Evolutionary conservation across 306 rosid genomes (phyloP).

Genomic region (Potentilla sterilis): DNA sequence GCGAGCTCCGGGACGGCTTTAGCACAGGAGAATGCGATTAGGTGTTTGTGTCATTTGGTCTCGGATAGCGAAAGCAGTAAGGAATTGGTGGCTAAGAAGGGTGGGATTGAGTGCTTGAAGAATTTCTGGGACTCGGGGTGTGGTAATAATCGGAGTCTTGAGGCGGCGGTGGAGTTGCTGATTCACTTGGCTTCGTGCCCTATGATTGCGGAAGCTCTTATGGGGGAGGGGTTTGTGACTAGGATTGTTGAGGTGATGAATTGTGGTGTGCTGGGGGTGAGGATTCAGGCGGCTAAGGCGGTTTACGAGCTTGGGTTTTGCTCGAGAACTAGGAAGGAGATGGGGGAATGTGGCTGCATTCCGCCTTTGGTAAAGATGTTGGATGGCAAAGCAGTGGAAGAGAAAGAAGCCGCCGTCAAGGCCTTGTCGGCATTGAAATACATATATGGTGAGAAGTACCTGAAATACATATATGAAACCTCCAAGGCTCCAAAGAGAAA

Average conservation of each 20-base stretch:
- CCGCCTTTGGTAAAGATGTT: slow-evolving; percentile 64
- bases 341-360: slow-evolving; percentile 77
- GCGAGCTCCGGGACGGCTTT: slow-evolving; percentile 66
- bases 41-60: slow-evolving; percentile 68
- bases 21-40: slow-evolving; percentile 75
- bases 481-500: not conserved
- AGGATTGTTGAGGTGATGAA: slow-evolving; percentile 53
- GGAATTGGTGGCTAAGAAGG: slow-evolving; percentile 56
- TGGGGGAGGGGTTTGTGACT: slow-evolving; percentile 52
- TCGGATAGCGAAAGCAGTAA: slow-evolving; percentile 55
- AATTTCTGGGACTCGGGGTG: slow-evolving; percentile 73
- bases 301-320: slow-evolving; percentile 64
- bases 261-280: slow-evolving; percentile 68
- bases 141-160: slow-evolving; percentile 45
- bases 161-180: slow-evolving; percentile 63
- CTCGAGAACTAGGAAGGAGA: slow-evolving; percentile 59
- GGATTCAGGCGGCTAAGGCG: slow-evolving; percentile 65
- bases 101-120: slow-evolving; percentile 69
- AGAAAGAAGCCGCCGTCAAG: slow-evolving; percentile 73
- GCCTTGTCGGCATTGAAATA: slow-evolving; percentile 55
- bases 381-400: slow-evolving; percentile 84
- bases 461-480: not conserved
- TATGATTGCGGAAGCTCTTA: slow-evolving; percentile 54
- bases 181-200: slow-evolving; percentile 49
- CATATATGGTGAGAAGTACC: too few relatives aligned